These are phyloP conservation scores for Letharia columbiana DNA, from an alignment of 495 filamentous ascomycete genomes.

Conservation along the genomic window DNA sequence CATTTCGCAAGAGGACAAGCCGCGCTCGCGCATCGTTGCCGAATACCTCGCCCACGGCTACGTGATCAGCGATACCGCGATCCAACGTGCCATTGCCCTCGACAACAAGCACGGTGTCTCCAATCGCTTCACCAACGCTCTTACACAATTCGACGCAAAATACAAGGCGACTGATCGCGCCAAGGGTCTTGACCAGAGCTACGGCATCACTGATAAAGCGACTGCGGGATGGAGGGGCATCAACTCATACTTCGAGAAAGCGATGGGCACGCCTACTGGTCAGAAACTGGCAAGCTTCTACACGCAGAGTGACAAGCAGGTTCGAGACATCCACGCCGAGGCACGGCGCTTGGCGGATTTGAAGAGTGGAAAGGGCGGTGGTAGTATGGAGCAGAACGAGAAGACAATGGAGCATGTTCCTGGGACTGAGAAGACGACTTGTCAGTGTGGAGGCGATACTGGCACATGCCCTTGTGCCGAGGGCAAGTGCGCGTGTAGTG, in stretches of 20 bases:
- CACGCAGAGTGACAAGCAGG: conserved; percentile 67
- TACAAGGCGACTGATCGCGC: conserved; percentile 74
- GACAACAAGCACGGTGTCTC: conserved; percentile 88
- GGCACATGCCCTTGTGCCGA: conserved; percentile 25
- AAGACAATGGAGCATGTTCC: conserved; percentile 23
- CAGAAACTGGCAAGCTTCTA: conserved; percentile 83
- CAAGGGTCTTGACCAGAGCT: conserved; percentile 62
- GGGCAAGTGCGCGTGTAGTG: conserved; percentile 27
- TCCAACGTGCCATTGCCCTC: conserved; percentile 76
- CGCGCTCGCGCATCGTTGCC: conserved; percentile 80
- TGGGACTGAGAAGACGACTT: conserved; percentile 27
- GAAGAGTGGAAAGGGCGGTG: conserved; percentile 58
- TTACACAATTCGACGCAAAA: conserved; percentile 70
- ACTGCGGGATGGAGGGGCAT: conserved; percentile 56
- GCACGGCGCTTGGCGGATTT: conserved; percentile 78
- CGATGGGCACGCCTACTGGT: conserved; percentile 72
- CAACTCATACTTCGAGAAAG: conserved; percentile 85
- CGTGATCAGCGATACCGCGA: conserved; percentile 69
- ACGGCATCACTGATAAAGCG: conserved; percentile 62
- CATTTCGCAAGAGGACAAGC: conserved; percentile 90
- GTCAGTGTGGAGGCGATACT: conserved; percentile 26
- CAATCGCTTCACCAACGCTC: conserved; percentile 60
- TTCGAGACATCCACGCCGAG: conserved; percentile 86
- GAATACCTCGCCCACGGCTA: conserved; percentile 97
- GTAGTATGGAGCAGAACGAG: conserved; percentile 31